A percentile compares a stretch with the other conserved stretches of the same genome.
These are phyloP conservation scores for Solanum hybrid DNA, from an alignment of 305 asterid genomes.

Conservation along the genomic window DNA sequence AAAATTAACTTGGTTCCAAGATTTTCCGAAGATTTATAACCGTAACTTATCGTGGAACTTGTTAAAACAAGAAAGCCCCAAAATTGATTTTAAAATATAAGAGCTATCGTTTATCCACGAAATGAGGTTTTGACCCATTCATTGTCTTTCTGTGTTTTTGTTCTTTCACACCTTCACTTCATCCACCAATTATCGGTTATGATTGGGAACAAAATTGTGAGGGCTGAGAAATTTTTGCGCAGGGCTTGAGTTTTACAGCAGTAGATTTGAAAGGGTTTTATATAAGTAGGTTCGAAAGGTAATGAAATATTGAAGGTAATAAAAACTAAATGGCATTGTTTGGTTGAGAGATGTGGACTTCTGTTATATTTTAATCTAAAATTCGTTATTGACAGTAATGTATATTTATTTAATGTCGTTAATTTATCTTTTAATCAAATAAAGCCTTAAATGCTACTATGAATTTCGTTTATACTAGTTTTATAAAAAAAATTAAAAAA, in stretches of 20 bases:
- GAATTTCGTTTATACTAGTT: too few species aligned
- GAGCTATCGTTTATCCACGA: background rate
- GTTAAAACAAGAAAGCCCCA: background rate
- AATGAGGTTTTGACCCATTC: background rate
- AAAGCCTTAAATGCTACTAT: too few species aligned
- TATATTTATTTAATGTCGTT: too few species aligned
- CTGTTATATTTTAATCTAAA: too few species aligned
- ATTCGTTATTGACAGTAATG: background rate
- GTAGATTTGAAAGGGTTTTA: background rate
- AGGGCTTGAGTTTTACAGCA: background rate
- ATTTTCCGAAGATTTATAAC: background rate
- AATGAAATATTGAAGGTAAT: background rate
- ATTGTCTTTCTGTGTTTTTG: background rate
- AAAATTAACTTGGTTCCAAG: background rate
- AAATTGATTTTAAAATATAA: too few species aligned
- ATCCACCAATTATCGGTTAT: background rate
- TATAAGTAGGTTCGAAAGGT: background rate
- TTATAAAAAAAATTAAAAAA: too few species aligned
- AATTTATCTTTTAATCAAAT: background rate
- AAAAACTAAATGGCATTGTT: background rate
- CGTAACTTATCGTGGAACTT: background rate
- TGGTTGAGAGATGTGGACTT: background rate
- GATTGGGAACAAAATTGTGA: background rate
- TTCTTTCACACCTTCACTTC: background rate
- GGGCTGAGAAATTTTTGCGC: background rate